phyloP scores from a whole-genome alignment of 2,329 filamentous ascomycete species.

The Metarhizium guizhouense region DNA sequence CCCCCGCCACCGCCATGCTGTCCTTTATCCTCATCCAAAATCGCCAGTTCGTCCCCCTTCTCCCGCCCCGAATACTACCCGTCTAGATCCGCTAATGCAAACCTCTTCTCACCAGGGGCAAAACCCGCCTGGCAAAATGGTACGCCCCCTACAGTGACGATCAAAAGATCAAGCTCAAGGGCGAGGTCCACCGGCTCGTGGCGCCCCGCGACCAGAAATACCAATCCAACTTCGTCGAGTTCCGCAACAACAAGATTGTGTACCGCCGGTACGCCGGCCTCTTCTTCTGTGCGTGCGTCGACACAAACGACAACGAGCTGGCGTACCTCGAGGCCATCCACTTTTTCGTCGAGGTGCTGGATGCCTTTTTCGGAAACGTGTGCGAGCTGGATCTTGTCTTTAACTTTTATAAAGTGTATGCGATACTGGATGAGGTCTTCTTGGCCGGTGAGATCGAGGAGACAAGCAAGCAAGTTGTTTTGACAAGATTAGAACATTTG shows the following conservation, averaged over 20 bases:
- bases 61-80: neutral
- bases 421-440: slow-evolving; percentile 97
- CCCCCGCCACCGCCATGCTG: slow-evolving; percentile 39
- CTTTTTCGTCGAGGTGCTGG: slow-evolving; percentile 98
- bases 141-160: slow-evolving; percentile 98
- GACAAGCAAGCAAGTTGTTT: slow-evolving; percentile 94
- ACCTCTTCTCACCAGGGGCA: slow-evolving; percentile 57
- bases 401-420: slow-evolving; percentile 85
- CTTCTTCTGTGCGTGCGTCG: slow-evolving; percentile 98
- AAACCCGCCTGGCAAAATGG: slow-evolving; percentile 97
- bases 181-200: slow-evolving; percentile 96
- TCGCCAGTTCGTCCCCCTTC: slow-evolving; percentile 55
- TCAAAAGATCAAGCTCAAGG: slow-evolving; percentile 98
- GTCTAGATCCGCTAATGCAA: neutral
- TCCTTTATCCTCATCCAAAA: slow-evolving; percentile 90
- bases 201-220: slow-evolving; percentile 98
- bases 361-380: slow-evolving; percentile 98
- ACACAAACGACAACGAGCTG: slow-evolving; percentile 97
- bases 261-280: slow-evolving; percentile 95
- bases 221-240: slow-evolving; percentile 98
- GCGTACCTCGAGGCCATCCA: slow-evolving; percentile 96
- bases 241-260: slow-evolving; percentile 89
- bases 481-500: slow-evolving; percentile 88
- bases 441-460: slow-evolving; percentile 96
- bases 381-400: slow-evolving; percentile 91